These are phyloP conservation scores for Polygonum aviculare DNA, from an alignment of 148 eudicot species.

Conservation along the genomic window DNA sequence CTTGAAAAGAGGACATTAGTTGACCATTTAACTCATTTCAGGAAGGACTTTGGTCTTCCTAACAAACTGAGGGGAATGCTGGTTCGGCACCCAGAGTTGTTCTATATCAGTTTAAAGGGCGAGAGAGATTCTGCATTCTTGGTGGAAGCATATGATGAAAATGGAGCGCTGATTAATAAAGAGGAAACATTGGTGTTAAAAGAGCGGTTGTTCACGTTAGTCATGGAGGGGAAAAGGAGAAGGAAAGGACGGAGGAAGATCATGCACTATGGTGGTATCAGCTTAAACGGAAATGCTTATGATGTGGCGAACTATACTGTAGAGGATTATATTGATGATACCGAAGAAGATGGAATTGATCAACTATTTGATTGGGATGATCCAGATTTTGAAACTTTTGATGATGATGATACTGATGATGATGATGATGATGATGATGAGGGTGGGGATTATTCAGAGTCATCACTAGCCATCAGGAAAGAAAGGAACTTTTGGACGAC, in stretches of 20 bases:
- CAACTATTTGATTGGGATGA: slow-evolving; percentile 42
- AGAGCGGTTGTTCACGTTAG: slow-evolving; percentile 51
- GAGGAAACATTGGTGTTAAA: slow-evolving; percentile 42
- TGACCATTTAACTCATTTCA: slow-evolving; percentile 84
- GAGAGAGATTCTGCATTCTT: slow-evolving; percentile 75
- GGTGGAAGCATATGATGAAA: slow-evolving; percentile 75
- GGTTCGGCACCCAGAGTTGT: slow-evolving; percentile 84
- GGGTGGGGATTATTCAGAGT: neutral
- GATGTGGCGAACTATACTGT: neutral
- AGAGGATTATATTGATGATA: slow-evolving; percentile 10
- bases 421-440: slow-evolving; percentile 19
- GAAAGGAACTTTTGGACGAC: slow-evolving; percentile 47
- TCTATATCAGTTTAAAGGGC: slow-evolving; percentile 80
- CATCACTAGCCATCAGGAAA: slow-evolving; percentile 17
- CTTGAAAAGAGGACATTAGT: slow-evolving; percentile 77
- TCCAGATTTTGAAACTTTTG: slow-evolving; percentile 28
- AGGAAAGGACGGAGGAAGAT: slow-evolving; percentile 46
- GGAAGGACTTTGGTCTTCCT: slow-evolving; percentile 86
- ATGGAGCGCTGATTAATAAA: slow-evolving; percentile 46
- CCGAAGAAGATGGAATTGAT: slow-evolving; percentile 43
- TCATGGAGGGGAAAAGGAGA: slow-evolving; percentile 63
- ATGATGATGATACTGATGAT: slow-evolving; percentile 19
- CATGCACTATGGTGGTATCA: neutral
- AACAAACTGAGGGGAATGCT: slow-evolving; percentile 73
- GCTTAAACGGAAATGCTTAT: neutral